These are phyloP conservation scores for Gracilaria domingensis DNA, from an alignment of 23 red algal species.

Conservation along the genomic window DNA sequence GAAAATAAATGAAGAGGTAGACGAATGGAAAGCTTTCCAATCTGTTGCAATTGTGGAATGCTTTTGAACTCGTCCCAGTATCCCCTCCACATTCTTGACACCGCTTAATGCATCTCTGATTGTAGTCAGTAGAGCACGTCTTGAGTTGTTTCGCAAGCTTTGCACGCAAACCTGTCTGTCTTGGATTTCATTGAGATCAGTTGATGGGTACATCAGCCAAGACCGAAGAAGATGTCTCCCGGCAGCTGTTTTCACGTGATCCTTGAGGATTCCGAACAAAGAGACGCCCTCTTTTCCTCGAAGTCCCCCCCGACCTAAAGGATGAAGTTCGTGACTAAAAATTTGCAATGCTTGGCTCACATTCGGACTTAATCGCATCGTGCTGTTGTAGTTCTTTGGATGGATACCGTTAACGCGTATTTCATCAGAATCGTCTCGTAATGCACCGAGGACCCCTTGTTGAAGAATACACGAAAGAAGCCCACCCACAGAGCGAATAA, in stretches of 20 bases:
- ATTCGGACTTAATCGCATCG: conserved; percentile 45
- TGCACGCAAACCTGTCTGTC: conserved; percentile 58
- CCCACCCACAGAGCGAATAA: conserved; percentile 51
- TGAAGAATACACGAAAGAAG: conserved; percentile 62
- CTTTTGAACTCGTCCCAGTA: conserved; percentile 35
- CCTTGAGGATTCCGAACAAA: conserved; percentile 57
- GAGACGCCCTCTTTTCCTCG: conserved; percentile 48
- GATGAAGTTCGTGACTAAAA: conserved; percentile 59
- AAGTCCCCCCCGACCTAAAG: conserved; percentile 44
- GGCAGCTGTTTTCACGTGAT: conserved; percentile 54
- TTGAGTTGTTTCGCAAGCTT: conserved; percentile 26
- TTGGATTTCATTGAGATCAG: conserved; percentile 10
- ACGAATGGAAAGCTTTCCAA: conserved; percentile 64
- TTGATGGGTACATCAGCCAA: conserved; percentile 59
- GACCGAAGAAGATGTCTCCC: conserved; percentile 56
- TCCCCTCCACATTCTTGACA: conserved; percentile 54
- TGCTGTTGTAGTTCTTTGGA: conserved; percentile 37
- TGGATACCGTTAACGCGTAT: conserved; percentile 43
- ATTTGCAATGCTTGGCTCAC: conserved; percentile 36
- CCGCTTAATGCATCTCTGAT: conserved; percentile 50
- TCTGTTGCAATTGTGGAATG: conserved; percentile 18
- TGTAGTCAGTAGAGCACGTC: conserved; percentile 23
- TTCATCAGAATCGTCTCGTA: neutral
- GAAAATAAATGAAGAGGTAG: conserved; percentile 54
- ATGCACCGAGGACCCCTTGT: conserved; percentile 38